Evolutionary conservation across 148 eudicot species (phyloP), one percentile per base, ranked within the genome.

Genomic region (Limonium bicolor): DNA sequence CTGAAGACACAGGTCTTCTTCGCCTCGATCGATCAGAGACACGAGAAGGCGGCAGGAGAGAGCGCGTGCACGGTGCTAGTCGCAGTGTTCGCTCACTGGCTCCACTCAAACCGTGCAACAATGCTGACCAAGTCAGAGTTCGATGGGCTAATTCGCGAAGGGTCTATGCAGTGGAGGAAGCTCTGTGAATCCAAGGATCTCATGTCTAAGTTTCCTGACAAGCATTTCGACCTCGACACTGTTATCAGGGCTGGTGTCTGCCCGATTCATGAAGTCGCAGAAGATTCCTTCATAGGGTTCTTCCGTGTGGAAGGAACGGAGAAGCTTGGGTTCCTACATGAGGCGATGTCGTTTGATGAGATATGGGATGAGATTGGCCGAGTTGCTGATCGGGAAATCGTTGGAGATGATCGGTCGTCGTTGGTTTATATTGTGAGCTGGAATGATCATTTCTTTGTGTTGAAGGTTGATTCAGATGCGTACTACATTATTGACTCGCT

Each of bases 201-300:
- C 54, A 44, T 40, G 48, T 68, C 74, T 30, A 53, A 61, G 14
- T 84, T 84, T 49, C 85, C 90, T 0, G 95, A 84, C 69, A 80
- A 77, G 49, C 95, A 84, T 51, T 84, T 84, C 29, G 95, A 84
- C 48, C 90, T 84, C 1, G 95, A 84, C 7, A 84, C 95, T 0
- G 75, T 84, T 27, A 47, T 84, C 14, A 43, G 76, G 47, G 85
- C 95, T 14, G 59, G 67, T 55, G 54, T 71, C 13, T 74, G 82
- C 2, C 76, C 82, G 4, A 65, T 84, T 11, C 21, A 42, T 32
- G 66, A 76, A 11, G 50, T 67, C 27, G 69, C 79, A 0, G 82
- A 76, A 31, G 76, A 56, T 25, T 84, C 94, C n/a, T 79, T 79
- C 52, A 58, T 84, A 3, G 95, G 95, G 5, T 84, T 84, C 57